These are phyloP conservation scores for Peribolospora kevripleyi DNA, from an alignment of 768 basidiomycete genomes.

Conservation along the genomic window DNA sequence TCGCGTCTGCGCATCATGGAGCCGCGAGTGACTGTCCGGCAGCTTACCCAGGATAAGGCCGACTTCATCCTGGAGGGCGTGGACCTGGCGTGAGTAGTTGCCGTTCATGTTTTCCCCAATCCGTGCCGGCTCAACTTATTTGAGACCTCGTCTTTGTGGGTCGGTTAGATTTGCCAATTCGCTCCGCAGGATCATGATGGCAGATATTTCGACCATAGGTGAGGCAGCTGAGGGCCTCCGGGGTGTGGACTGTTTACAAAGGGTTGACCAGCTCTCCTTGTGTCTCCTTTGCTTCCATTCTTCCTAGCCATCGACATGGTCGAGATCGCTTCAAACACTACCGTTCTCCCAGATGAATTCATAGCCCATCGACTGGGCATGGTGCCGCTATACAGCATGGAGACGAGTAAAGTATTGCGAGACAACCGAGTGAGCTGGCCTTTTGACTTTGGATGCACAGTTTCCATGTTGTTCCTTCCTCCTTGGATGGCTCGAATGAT, in stretches of 20 bases:
- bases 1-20: too few relatives aligned
- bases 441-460: background rate
- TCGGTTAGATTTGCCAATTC: constrained; percentile 66
- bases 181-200: constrained; percentile 75
- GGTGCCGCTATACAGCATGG: constrained; percentile 64
- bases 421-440: constrained; percentile 37
- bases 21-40: too few relatives aligned
- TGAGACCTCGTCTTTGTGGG: constrained; percentile 3
- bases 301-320: constrained; percentile 85
- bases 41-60: constrained; percentile 34
- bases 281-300: background rate
- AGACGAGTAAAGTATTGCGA: constrained; percentile 16
- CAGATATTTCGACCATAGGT: constrained; percentile 91
- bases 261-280: background rate
- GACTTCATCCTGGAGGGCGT: constrained; percentile 90
- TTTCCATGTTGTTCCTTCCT: constrained; percentile 12
- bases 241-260: too few relatives aligned
- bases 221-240: constrained; percentile 17
- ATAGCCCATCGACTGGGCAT: constrained; percentile 88
- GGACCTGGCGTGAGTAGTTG: constrained; percentile 54
- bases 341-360: constrained; percentile 88
- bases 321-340: constrained; percentile 68
- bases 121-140: constrained; percentile 3
- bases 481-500: background rate
- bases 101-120: background rate